Evolutionary conservation across 805 yeast genomes (phyloP), one percentile per base, ranked within the genome.

Genomic region (Spathaspora sp.): DNA sequence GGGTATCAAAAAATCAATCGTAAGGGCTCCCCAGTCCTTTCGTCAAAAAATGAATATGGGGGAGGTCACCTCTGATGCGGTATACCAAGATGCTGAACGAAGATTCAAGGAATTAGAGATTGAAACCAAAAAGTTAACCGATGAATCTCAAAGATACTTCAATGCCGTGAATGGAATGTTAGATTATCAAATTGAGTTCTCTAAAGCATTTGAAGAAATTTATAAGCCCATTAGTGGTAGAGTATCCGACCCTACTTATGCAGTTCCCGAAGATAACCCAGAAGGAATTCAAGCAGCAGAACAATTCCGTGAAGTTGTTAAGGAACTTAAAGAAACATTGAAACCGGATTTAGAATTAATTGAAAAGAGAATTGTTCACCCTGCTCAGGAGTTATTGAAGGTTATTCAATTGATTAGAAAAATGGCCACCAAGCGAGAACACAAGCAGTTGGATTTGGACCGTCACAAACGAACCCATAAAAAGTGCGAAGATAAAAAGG

Each of bases 181-280:
- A 60, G 86, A 84, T 52, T 94, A 88, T 68, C 99, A 94, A 68
- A 86, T 93, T 58, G 97, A 93, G 53, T 94, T 92, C 67, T 87
- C 97, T n/a, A 87, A 86, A 63, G 93, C 96, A 3, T 90, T 94
- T 70, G 97, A 92, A 67, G 97, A 92, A 65, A 87, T 94, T 54
- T 94, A 91, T 74, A 90, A 93, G 70, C 99, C 99, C 1, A 94
- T 94, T 55, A 85, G 94, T 51, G 99, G 99, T 43, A 84, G 91
- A 55, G 76, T 88, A 65, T 84, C 94, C 14, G 98, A 94, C 66
- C 97, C 97, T 7, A 88, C 85, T 63, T 82, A 94, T 7, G 69
- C 89, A 2, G 80, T 83, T 46, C 92, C 92, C 0, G 99, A 94
- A 66, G 97, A 96, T 59, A 92, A 92, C 64, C 97, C 97, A 3